Base-by-base conservation (phyloP, 2,329 filamentous ascomycete genomes). In the Sporothrix sp. region DNA sequence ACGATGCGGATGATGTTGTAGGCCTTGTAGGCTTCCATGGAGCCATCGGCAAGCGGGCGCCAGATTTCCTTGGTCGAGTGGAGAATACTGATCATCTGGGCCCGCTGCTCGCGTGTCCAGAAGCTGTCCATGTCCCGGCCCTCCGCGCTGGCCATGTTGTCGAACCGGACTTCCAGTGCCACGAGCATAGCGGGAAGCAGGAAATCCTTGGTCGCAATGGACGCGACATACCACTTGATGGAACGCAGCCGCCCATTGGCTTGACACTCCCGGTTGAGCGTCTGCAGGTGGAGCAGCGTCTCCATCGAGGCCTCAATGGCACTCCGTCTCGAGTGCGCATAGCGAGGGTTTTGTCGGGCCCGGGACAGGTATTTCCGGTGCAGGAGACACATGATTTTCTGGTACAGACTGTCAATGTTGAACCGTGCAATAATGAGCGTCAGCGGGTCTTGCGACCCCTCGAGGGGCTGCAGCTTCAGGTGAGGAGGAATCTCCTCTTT, bases 1-100 rank as follows among this genome's bases (percentile, higher is more conserved):
- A 97, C 89, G 47, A 96, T 81, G 20, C 81, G 82, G n/a, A 97
- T 71, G 21, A 91, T 76, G 37, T 80, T 81, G 36, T 81, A 81
- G 1, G 88, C 91, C 68, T 97, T 97, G 69, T 83, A 90, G 0
- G 90, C 88, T 58, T 97, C 91, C 69, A 96, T 84, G 1, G 85
- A 93, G 21, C 81, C 74, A 50, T 93, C 84, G 3, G 82, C 78
- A 10, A 89, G 72, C 9, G 79, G 80, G 44, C 84, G 82, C 89
- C 90, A 97, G 51, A 97, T 93, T 16, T 76, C 72, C 40, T 79
- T 77, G 8, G 85, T 85, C 16, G 75, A 76, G 61, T 90, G 83
- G 3, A 97, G 75, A 1, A 82, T 78, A 20, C 72, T 68, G 27
- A 93, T 73, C 86, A 96, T 94, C 57, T 86, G 85, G 27, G 79